A percentile compares a stretch with the other conserved stretches of the same genome.
These are phyloP conservation scores for Leccinum obscurum DNA, from an alignment of 768 basidiomycete species.

Conservation along the genomic window DNA sequence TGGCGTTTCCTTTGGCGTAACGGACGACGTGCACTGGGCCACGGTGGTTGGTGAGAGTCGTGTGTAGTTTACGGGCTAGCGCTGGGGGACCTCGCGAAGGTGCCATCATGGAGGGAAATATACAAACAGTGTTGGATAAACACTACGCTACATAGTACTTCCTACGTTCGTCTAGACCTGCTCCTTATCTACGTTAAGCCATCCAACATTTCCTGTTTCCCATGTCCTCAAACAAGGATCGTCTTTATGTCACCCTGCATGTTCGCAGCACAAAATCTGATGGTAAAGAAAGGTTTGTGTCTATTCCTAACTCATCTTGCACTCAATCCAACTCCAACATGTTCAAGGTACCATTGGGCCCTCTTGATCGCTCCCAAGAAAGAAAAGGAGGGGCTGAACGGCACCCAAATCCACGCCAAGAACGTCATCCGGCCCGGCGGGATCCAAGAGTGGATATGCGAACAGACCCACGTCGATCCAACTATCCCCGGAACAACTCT, in stretches of 20 bases:
- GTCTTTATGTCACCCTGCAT: background rate
- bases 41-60: constrained; percentile 64
- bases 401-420: background rate
- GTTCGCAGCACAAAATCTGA: background rate
- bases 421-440: background rate
- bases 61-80: constrained; percentile 61
- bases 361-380: background rate
- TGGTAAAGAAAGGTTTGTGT: background rate
- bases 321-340: background rate
- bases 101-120: constrained; percentile 49
- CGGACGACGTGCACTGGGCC: constrained; percentile 90
- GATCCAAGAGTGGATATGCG: background rate
- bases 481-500: background rate
- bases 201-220: too few species aligned
- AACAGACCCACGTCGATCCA: background rate
- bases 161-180: too few species aligned
- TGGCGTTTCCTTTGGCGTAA: constrained; percentile 85
- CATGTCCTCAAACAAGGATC: background rate
- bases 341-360: background rate
- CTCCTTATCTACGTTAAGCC: too few species aligned
- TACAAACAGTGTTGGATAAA: too few species aligned
- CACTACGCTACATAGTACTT: too few species aligned
- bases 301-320: background rate
- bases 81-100: constrained; percentile 53
- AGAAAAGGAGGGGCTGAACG: background rate